A percentile compares a stretch with the other conserved stretches of the same genome.
Conservation (phyloP, 495 filamentous ascomycete genomes). For the Tetracladium marchalianum region DNA sequence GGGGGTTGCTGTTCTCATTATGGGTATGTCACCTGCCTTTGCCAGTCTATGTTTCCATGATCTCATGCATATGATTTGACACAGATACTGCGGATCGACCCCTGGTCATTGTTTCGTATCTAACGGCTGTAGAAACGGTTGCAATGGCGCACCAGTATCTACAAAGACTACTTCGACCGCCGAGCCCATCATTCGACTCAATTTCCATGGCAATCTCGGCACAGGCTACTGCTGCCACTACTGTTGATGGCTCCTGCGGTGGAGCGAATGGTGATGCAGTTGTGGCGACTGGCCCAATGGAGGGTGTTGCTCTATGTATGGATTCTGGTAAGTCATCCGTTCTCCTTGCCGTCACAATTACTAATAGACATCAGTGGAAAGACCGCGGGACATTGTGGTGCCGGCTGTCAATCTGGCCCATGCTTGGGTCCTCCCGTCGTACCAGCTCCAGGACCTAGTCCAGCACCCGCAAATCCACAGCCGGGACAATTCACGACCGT, state of each 20-base stretch:
- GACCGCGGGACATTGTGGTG: conserved; percentile 28
- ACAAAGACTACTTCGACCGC: conserved; percentile 17
- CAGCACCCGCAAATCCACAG: conserved; percentile 23
- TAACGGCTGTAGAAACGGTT: conserved; percentile 22
- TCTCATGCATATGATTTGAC: neutral
- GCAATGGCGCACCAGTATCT: conserved; percentile 2
- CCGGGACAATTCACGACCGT: conserved; percentile 38
- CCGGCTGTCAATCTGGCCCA: conserved; percentile 29
- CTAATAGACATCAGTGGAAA: conserved; percentile 19
- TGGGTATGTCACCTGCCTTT: conserved; percentile 16
- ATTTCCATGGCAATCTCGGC: conserved; percentile 9
- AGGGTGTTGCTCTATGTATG: conserved; percentile 41
- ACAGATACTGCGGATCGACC: conserved; percentile 20
- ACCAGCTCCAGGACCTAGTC: conserved; percentile 25
- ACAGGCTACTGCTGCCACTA: conserved; percentile 22
- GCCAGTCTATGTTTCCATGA: neutral
- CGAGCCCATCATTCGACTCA: conserved; percentile 26
- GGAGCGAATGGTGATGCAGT: conserved; percentile 30
- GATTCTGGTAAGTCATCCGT: conserved; percentile 17
- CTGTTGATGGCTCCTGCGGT: conserved; percentile 40
- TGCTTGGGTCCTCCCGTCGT: conserved; percentile 22
- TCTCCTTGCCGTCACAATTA: conserved; percentile 2
- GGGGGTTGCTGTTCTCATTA: conserved; percentile 22
- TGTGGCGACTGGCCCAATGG: conserved; percentile 41
- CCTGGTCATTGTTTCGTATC: conserved; percentile 12